A percentile compares a stretch with the other conserved stretches of the same genome.
phyloP scores from a whole-genome alignment of 805 yeast genomes.

The Zygotorulaspora sp. region DNA sequence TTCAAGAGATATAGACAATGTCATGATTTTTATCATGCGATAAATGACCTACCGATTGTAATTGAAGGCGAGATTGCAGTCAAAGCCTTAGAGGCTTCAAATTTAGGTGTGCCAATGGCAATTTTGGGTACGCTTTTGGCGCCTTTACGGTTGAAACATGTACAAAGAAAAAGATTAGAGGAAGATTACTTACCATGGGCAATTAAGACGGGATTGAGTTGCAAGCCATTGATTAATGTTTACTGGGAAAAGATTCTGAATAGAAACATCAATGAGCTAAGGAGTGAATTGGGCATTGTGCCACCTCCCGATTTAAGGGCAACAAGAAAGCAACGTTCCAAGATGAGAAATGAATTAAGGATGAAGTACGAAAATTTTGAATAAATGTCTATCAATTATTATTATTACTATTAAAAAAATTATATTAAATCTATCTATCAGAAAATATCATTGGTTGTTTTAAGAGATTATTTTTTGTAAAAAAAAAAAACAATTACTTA shows the following conservation, averaged over 20 bases:
- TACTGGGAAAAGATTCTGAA: slow-evolving; percentile 87
- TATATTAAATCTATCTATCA: too few species aligned
- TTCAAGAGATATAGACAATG: slow-evolving; percentile 93
- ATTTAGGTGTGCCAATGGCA: slow-evolving; percentile 92
- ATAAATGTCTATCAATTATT: background rate
- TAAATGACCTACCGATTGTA: slow-evolving; percentile 83
- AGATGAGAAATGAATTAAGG: slow-evolving; percentile 24
- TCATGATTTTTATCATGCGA: slow-evolving; percentile 93
- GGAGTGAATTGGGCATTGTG: slow-evolving; percentile 66
- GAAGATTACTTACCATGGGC: slow-evolving; percentile 88
- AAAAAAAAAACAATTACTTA: background rate
- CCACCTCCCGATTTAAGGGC: slow-evolving; percentile 75
- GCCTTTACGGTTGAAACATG: slow-evolving; percentile 64
- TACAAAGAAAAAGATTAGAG: slow-evolving; percentile 59
- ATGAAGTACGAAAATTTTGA: slow-evolving; percentile 24
- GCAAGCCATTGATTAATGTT: slow-evolving; percentile 77
- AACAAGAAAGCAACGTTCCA: slow-evolving; percentile 43
- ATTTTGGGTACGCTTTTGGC: slow-evolving; percentile 90
- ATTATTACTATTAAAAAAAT: background rate
- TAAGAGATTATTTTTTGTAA: too few species aligned
- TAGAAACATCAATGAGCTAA: slow-evolving; percentile 64
- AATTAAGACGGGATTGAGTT: slow-evolving; percentile 59
- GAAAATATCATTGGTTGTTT: too few species aligned
- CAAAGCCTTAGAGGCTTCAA: slow-evolving; percentile 86
- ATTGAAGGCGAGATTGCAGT: slow-evolving; percentile 96